These are phyloP conservation scores for Brassica napus DNA, from an alignment of 345 rosid species.

Conservation along the genomic window DNA sequence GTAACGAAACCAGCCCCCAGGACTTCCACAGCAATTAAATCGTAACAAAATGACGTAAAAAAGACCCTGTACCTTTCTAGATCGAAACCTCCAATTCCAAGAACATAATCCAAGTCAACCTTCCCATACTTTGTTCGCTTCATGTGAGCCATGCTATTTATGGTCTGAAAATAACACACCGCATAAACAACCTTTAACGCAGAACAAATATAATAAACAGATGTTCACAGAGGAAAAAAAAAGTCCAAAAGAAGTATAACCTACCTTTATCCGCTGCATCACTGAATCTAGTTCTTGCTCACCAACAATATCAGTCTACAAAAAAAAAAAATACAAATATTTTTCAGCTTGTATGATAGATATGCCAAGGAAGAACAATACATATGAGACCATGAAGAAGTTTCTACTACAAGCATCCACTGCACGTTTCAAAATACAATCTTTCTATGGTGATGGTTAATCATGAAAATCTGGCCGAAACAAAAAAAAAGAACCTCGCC, in stretches of 20 bases:
- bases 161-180: conserved; percentile 48
- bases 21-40: background rate
- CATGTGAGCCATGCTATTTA: conserved; percentile 75
- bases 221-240: background rate
- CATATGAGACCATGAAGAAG: background rate
- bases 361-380: background rate
- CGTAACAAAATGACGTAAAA: background rate
- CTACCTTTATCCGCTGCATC: conserved; percentile 74
- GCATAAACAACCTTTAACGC: background rate
- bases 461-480: background rate
- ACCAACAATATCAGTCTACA: conserved; percentile 84
- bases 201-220: background rate
- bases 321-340: conserved; percentile 18
- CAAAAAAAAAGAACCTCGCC: background rate
- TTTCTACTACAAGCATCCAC: conserved; percentile 7
- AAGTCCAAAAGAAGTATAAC: conserved; percentile 11
- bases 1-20: background rate
- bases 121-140: conserved; percentile 83
- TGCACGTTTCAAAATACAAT: background rate
- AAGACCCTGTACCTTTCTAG: conserved; percentile 17
- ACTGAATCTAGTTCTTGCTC: conserved; percentile 59
- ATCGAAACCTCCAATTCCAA: conserved; percentile 97
- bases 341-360: background rate
- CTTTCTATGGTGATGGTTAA: background rate
- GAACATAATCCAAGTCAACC: conserved; percentile 95